Evolutionary conservation across 805 yeast genomes (phyloP).

Genomic region (Candida montana): DNA sequence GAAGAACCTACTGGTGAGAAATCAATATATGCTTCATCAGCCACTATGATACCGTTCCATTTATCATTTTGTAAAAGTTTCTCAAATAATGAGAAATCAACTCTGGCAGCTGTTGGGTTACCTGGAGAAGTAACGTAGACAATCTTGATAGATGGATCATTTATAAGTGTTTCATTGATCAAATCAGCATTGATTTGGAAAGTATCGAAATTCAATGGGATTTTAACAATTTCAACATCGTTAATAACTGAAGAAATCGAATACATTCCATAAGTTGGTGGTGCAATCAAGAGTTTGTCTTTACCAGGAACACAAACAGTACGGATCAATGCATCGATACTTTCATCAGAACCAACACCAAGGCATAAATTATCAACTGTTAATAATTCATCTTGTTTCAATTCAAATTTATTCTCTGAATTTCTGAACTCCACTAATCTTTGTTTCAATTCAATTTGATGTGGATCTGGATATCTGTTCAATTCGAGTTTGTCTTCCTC

Average conservation of each 20-base stretch:
- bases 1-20: constrained; percentile 69
- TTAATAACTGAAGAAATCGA: constrained; percentile 84
- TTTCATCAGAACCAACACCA: constrained; percentile 97
- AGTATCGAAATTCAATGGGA: constrained; percentile 64
- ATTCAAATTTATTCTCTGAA: constrained; percentile 28
- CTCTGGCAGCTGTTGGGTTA: constrained; percentile 80
- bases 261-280: constrained; percentile 98
- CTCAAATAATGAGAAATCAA: constrained; percentile 45
- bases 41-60: constrained; percentile 76
- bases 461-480: constrained; percentile 96
- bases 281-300: constrained; percentile 80
- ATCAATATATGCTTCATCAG: constrained; percentile 95
- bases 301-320: constrained; percentile 77
- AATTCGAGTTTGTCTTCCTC: constrained; percentile 51
- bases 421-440: constrained; percentile 72
- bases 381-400: constrained; percentile 29
- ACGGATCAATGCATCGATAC: constrained; percentile 83
- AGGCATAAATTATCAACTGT: constrained; percentile 71
- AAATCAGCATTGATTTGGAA: constrained; percentile 58
- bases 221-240: constrained; percentile 72
- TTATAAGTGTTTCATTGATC: constrained; percentile 44
- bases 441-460: constrained; percentile 71
- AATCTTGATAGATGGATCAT: constrained; percentile 64
- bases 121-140: constrained; percentile 93
- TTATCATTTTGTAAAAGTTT: constrained; percentile 38